Evolutionary conservation across 192 early-diverging fungal species (phyloP), one percentile per base, ranked within the genome.

Genomic region (Backusella psychrophila): DNA sequence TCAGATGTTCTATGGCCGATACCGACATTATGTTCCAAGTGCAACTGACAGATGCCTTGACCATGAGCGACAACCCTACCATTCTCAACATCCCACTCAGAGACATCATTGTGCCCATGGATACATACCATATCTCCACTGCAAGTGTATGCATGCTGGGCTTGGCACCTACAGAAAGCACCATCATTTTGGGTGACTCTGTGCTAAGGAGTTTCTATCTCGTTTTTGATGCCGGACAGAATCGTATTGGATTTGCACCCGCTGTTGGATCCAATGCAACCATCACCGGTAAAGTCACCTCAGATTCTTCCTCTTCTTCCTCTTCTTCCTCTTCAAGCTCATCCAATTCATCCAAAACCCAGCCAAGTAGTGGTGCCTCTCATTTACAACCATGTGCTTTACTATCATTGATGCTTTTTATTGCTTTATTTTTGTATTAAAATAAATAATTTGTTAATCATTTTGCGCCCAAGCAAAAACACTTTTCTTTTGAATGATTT

Each of bases 241-340:
- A 85, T 44, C 73, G 75, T 8, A 69, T 80, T 44, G 72, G 77
- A 36, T 41, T 73, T 42, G 71, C 75, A 38, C 42, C 66, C 63
- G 74, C 75, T 41, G 33, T 75, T 6, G 41, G 41, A 67, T 42
- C 65, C 0, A 33, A 74, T 0, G 29, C 52, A 14, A 41, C 72
- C 17, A 34, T 65, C 17, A 41, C 23, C 29, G 56, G 8, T 23
- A 33, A 63, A 12, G 7, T 29, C 4, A 14, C 21, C 0, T 63
- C 56, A 29, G 26, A 29, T 26, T 63, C 56, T 26, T 59, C 56
- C 9, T 12, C 53, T 3, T 29, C 56, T 3, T 29, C 56, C 9
- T 12, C 53, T 23, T 56, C 56, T 8, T 21, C 52, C 7, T 2
- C 19, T 63, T 26, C 56, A 56, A 56, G 23, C 23, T 11, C 42